phyloP scores from a whole-genome alignment of 441 rosid genomes.

The Metrosideros polymorpha region DNA sequence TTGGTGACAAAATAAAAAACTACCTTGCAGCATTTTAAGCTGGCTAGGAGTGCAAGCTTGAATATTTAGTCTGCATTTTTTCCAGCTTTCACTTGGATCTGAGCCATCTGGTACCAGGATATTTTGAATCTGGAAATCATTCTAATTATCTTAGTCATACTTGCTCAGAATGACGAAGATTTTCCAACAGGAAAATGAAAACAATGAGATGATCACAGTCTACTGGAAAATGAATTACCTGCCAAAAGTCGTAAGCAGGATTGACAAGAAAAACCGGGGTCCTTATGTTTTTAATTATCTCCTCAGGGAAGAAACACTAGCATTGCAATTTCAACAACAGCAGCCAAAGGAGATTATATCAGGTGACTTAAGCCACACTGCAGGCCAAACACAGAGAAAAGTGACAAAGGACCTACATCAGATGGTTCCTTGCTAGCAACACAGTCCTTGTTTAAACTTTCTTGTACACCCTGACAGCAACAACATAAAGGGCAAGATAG shows the following conservation, averaged over 20 bases:
- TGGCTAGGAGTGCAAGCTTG: constrained; percentile 48
- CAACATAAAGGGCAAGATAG: not conserved
- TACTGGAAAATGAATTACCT: constrained; percentile 32
- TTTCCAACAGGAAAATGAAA: not conserved
- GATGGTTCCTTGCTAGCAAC: constrained; percentile 38
- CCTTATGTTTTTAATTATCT: constrained; percentile 38
- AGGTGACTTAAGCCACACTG: not conserved
- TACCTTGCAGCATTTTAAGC: constrained; percentile 62
- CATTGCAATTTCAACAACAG: constrained; percentile 10
- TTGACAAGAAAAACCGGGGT: constrained; percentile 74
- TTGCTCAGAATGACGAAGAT: not conserved
- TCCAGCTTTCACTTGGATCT: constrained; percentile 56
- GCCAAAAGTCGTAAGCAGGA: constrained; percentile 93
- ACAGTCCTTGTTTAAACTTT: constrained; percentile 58
- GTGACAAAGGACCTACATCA: constrained; percentile 30
- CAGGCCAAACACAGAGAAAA: not conserved
- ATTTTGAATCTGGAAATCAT: constrained; percentile 52
- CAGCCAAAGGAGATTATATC: not conserved
- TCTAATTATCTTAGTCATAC: constrained; percentile 1
- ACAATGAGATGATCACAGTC: not conserved
- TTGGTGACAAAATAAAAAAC: not conserved
- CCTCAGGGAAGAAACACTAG: constrained; percentile 78
- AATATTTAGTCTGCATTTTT: constrained; percentile 54
- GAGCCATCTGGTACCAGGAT: constrained; percentile 57
- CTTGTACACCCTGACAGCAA: constrained; percentile 46